Evolutionary conservation across 2,329 filamentous ascomycete species (phyloP).

Genomic region (Aschersonia sp.): DNA sequence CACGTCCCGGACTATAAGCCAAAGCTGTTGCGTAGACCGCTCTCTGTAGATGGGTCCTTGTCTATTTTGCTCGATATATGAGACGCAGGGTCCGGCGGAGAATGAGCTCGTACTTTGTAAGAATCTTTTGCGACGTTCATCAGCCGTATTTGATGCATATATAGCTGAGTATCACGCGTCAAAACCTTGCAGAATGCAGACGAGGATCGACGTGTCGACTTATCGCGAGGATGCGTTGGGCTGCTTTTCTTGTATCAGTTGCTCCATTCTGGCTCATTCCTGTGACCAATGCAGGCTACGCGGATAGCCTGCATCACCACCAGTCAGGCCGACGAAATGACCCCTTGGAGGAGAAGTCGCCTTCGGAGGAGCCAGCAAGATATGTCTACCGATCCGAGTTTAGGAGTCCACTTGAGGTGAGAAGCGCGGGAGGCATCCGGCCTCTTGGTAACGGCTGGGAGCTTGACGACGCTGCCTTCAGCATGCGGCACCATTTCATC

Average conservation of each 20-base stretch:
- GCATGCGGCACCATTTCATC: background rate
- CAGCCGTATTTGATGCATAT: no score
- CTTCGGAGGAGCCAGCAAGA: background rate
- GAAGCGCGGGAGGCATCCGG: slow-evolving; percentile 1
- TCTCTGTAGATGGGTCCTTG: no score
- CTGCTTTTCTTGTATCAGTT: background rate
- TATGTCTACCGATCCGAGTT: slow-evolving; percentile 5
- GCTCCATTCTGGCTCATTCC: background rate
- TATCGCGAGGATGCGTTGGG: background rate
- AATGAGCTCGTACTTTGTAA: no score
- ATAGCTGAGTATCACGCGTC: no score
- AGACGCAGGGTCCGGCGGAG: no score
- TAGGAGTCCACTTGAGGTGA: slow-evolving; percentile 1
- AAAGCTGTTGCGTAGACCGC: no score
- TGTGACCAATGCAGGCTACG: background rate
- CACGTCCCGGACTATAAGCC: no score
- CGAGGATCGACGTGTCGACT: no score
- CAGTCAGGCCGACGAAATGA: background rate
- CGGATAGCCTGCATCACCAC: no score
- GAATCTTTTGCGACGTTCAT: background rate
- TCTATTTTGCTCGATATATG: no score
- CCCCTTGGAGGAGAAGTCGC: no score
- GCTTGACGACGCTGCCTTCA: background rate
- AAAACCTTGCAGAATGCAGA: no score
- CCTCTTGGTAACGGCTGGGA: slow-evolving; percentile 3